Base-by-base conservation (phyloP, 331 rosid genomes). In the Quercus phellos region DNA sequence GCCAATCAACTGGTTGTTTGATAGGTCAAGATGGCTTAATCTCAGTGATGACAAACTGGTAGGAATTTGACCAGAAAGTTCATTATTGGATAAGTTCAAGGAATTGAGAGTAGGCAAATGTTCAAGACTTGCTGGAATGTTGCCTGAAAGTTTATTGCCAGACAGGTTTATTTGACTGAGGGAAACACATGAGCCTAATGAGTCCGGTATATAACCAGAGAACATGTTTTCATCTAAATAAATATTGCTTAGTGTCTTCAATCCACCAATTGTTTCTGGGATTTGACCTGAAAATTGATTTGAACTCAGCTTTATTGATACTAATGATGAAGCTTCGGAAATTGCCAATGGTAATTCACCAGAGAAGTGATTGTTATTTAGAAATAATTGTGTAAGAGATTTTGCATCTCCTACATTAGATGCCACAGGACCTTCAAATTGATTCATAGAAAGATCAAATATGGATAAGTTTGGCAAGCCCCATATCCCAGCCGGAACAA, bases 21-120 rank as follows among this genome's bases (percentile, higher is more conserved):
- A 87, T 59, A 94, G 86, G 77, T 94, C 97, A 60, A 94, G 92
- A 85, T 90, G 89, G 88, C 97, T 94, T 50, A 92, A 90, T 79
- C 43, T 91, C 11, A 51, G 84, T 13, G 83, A 81, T 4, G 97
- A 88, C 43, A 94, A 78, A 74, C 84, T 87, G 2, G 56, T 14
- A 17, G 99, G 98, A 74, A 94, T 90, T 82, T 87, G 81, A n/a
- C 90, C 96, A 50, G 90, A 87, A 72, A 94, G 89, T 32, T 74
- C 80, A 82, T 94, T 94, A 27, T 73, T 79, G 9, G 99, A 94
- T 55, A 94, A 84, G 83, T 92, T 90, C 83, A 94, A 79, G 76
- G 97, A 86, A 79, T 94, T 92, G 26, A 94, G 89, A 50, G 88
- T 87, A 18, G 78, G 90, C 29, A 94, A 84, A 80, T 84, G 78